phyloP scores from a whole-genome alignment of 331 rosid species.

The Malus hybrid region DNA sequence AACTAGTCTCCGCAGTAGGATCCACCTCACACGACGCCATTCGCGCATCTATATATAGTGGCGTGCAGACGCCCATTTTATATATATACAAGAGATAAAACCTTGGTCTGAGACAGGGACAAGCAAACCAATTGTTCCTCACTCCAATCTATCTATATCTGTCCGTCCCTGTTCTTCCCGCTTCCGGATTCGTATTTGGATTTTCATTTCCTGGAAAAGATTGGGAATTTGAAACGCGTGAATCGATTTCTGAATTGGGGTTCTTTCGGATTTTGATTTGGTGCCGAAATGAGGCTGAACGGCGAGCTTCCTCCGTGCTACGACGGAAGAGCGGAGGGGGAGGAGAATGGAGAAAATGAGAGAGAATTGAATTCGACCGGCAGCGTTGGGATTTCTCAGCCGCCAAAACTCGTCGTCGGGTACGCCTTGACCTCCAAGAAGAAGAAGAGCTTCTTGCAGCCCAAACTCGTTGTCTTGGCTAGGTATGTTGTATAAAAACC shows the following conservation, averaged over 20 bases:
- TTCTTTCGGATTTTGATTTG: not conserved
- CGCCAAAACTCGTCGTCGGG: slow-evolving; percentile 55
- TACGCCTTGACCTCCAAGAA: slow-evolving; percentile 82
- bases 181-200: not conserved
- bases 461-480: slow-evolving; percentile 50
- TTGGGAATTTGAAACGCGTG: not conserved
- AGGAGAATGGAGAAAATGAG: not conserved
- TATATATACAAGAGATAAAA: not conserved
- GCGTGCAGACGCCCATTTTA: not conserved
- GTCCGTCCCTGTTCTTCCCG: not conserved
- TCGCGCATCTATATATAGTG: not conserved
- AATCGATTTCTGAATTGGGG: slow-evolving; percentile 4
- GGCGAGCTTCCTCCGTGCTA: slow-evolving; percentile 29
- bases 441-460: slow-evolving; percentile 69
- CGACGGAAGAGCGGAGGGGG: slow-evolving; percentile 12
- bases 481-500: slow-evolving; percentile 25
- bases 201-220: not conserved
- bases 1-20: not conserved
- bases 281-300: slow-evolving; percentile 43
- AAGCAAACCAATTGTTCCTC: not conserved
- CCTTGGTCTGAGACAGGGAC: slow-evolving; percentile 3
- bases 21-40: not conserved
- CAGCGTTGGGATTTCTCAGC: slow-evolving; percentile 22
- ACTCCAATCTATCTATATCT: not conserved
- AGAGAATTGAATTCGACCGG: slow-evolving; percentile 18